Conservation (phyloP, 2,329 filamentous ascomycete species). For the Colletotrichum sp. region DNA sequence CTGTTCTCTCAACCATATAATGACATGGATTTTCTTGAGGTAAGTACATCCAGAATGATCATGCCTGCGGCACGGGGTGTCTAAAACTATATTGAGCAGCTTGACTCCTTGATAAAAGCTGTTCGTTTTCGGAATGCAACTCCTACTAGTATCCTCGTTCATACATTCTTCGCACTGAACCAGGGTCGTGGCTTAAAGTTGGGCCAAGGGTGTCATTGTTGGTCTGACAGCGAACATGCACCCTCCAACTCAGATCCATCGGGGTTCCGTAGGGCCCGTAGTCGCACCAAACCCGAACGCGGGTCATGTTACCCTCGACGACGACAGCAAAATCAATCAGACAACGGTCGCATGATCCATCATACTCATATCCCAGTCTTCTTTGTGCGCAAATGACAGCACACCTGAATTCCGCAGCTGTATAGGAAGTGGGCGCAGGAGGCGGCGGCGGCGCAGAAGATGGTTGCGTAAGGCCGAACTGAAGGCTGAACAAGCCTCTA, state of each 20-base stretch:
- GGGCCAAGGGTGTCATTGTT: not conserved
- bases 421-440: not conserved
- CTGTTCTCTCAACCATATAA: not conserved
- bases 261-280: not conserved
- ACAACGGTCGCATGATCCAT: not conserved
- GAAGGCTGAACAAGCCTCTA: no score
- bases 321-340: not conserved
- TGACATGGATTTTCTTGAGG: accelerated
- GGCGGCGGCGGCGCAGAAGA: not conserved
- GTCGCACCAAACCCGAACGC: not conserved
- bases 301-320: not conserved
- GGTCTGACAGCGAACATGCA: accelerated
- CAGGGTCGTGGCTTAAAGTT: accelerated
- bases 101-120: not conserved
- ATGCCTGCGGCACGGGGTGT: not conserved
- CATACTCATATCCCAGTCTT: not conserved
- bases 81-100: not conserved
- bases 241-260: not conserved
- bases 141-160: not conserved
- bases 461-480: not conserved
- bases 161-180: not conserved
- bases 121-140: not conserved
- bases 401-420: accelerated
- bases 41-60: accelerated
- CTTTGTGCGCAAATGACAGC: not conserved